Evolutionary conservation across 1,284 basidiomycete genomes (phyloP), one percentile per base, ranked within the genome.

Genomic region (Ustilago sp.): DNA sequence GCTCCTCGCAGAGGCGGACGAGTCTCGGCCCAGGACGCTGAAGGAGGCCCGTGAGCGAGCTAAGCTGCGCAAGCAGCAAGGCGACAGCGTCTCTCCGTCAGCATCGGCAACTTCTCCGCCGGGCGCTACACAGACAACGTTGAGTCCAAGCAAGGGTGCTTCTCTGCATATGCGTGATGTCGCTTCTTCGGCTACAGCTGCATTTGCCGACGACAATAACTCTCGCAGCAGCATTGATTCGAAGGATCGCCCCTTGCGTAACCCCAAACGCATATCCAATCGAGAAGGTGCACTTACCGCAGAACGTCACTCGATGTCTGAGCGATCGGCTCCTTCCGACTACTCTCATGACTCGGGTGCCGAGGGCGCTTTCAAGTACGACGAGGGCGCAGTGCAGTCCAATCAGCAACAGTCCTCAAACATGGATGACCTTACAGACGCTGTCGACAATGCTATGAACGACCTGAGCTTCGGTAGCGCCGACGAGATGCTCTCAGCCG

Each of bases 341-440:
- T 77, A 77, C 57, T 77, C 75, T 34, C 63, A 73, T 47, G 67
- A 66, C 35, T 77, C 74, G 19, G 74, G 57, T 15, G 59, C 38
- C 8, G 71, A 70, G 38, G 71, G 59, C 15, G 59, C 67, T 0
- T 63, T 73, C 19, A 41, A 56, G 0, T 66, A 32, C 48, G 74
- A 72, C 15, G 54, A 58, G 9, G 52, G 48, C 34, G 45, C 47
- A 12, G 34, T 9, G 7, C 28, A 31, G 11, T 34, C 63, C 15
- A 32, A 45, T 23, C 54, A 53, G 41, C 58, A 43, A 12, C 34
- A 45, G 12, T 52, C 68, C n/a, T 39, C 61, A 23, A 64, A 57
- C 41, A 81, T 82, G 64, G 69, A 77, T 17, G 74, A 82, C 15
- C 60, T 83, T 15, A 78, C 81, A 38, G 74, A 78, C 8, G 79